These are phyloP conservation scores for Corymbia calophylla DNA, from an alignment of 441 rosid species.

Conservation along the genomic window DNA sequence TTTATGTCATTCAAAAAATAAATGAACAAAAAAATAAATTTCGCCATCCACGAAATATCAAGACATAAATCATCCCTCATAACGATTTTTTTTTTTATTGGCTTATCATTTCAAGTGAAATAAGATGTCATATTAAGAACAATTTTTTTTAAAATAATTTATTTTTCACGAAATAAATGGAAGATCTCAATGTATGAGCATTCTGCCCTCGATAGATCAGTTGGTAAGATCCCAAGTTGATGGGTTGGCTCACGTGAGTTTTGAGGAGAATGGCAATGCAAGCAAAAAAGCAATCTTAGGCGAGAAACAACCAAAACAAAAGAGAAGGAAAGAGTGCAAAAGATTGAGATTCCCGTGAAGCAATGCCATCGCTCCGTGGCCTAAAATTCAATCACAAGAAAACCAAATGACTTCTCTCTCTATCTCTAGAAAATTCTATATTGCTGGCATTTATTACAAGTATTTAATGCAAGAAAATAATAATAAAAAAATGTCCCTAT, in stretches of 20 bases:
- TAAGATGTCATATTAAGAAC: rapidly evolving
- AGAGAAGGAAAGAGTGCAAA: not conserved
- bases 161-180: not conserved
- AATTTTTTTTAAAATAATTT: not conserved
- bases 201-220: not conserved
- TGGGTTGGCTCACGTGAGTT: not conserved
- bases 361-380: not conserved
- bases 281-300: not conserved
- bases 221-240: not conserved
- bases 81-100: not conserved
- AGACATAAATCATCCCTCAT: no score
- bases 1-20: no score
- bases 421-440: not conserved
- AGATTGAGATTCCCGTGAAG: not conserved
- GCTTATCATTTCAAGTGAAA: not conserved
- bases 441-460: not conserved
- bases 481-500: not conserved
- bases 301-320: not conserved
- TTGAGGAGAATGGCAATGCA: not conserved
- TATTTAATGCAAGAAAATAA: not conserved
- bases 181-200: rapidly evolving
- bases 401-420: not conserved
- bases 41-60: no score
- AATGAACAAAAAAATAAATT: no score
- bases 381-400: not conserved